A percentile compares a stretch with the other conserved stretches of the same genome.
These are phyloP conservation scores for Hydnomerulius pinastri DNA, from an alignment of 768 basidiomycete genomes.

Conservation along the genomic window DNA sequence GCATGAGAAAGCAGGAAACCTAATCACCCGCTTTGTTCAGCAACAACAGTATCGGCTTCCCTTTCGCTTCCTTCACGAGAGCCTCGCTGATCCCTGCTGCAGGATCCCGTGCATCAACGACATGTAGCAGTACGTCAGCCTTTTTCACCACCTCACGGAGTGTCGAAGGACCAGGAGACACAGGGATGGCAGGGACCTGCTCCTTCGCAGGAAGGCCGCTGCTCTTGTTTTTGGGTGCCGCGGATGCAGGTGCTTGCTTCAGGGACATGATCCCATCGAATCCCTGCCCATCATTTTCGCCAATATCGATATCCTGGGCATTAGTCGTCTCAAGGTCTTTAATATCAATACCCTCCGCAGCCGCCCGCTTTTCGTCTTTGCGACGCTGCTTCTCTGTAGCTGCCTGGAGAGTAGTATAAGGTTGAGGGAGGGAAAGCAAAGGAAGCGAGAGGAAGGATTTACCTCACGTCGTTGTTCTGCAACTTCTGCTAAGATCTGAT, in stretches of 20 bases:
- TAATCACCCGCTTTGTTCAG: slow-evolving; percentile 86
- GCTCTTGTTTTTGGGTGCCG: slow-evolving; percentile 1
- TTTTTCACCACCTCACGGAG: slow-evolving; percentile 57
- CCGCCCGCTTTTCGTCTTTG: slow-evolving; percentile 64
- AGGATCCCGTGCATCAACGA: slow-evolving; percentile 87
- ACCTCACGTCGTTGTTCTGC: slow-evolving; percentile 79
- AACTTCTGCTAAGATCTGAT: slow-evolving; percentile 89
- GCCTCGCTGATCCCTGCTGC: slow-evolving; percentile 71
- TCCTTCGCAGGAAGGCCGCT: background rate
- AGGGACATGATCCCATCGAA: slow-evolving; percentile 43
- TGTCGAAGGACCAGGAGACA: slow-evolving; percentile 28
- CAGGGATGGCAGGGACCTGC: slow-evolving; percentile 19
- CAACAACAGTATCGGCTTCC: slow-evolving; percentile 60
- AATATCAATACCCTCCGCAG: slow-evolving; percentile 29
- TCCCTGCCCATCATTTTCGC: slow-evolving; percentile 27
- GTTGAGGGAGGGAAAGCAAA: background rate
- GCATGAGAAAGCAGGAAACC: background rate
- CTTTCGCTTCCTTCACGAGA: slow-evolving; percentile 41
- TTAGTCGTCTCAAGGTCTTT: slow-evolving; percentile 26
- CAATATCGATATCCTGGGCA: slow-evolving; percentile 31
- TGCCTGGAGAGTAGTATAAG: slow-evolving; percentile 43
- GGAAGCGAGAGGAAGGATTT: slow-evolving; percentile 21
- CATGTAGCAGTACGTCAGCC: slow-evolving; percentile 77
- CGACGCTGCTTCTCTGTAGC: slow-evolving; percentile 74
- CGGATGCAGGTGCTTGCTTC: slow-evolving; percentile 2